Conservation (phyloP, 192 early-diverging fungal species). For the Entomortierella lignicola region DNA sequence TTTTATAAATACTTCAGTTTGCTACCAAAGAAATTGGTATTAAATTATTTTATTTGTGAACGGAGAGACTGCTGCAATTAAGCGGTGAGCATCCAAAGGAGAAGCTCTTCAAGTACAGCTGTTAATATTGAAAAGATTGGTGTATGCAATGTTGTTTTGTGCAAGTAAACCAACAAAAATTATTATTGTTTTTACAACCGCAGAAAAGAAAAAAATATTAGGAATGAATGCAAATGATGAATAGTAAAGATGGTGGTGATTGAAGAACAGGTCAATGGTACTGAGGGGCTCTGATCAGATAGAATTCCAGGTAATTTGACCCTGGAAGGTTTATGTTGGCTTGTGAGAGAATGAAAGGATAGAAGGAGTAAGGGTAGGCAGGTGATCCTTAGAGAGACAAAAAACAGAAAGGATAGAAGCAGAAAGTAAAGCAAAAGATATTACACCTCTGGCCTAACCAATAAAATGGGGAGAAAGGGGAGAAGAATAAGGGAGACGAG, state of each 20-base stretch:
- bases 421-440: neutral
- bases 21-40: neutral
- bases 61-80: neutral
- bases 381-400: neutral
- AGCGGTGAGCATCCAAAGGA: neutral
- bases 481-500: neutral
- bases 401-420: neutral
- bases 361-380: neutral
- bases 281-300: neutral
- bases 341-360: neutral
- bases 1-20: neutral
- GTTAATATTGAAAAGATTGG: neutral
- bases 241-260: no score
- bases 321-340: conserved; percentile 9
- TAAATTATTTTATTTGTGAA: neutral
- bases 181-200: no score
- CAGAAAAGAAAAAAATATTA: no score
- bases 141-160: neutral
- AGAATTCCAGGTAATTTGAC: neutral
- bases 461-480: neutral
- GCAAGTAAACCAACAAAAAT: no score
- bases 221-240: neutral
- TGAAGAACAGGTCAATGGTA: no score
- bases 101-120: neutral
- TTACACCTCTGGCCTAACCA: neutral